Percentiles rank a stretch among this genome's conserved stretches.
Conservation (phyloP, 352 stramenopile genomes). For the Aphanomyces astaci region DNA sequence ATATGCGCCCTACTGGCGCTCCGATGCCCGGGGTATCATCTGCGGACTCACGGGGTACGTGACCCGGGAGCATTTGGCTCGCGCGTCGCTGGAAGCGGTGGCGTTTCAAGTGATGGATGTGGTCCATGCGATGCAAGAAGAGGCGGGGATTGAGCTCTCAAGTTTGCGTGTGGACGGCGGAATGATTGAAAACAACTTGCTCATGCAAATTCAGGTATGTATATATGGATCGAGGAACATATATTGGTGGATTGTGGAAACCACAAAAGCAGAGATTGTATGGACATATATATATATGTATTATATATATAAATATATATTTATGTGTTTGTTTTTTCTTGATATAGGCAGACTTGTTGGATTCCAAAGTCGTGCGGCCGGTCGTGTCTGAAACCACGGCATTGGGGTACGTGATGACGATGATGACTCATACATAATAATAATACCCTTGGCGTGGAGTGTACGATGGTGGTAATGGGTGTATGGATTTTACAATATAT, state of each 20-base stretch:
- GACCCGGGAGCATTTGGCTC: slow-evolving; percentile 92
- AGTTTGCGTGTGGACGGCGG: slow-evolving; percentile 96
- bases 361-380: slow-evolving; percentile 89
- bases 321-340: too few relatives aligned
- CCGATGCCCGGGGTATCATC: slow-evolving; percentile 94
- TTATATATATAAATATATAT: too few relatives aligned
- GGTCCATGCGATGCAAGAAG: slow-evolving; percentile 91
- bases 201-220: slow-evolving; percentile 98
- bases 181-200: slow-evolving; percentile 94
- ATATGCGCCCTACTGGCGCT: slow-evolving; percentile 95
- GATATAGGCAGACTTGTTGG: slow-evolving; percentile 86
- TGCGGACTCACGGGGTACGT: slow-evolving; percentile 94
- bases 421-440: too few relatives aligned
- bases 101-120: slow-evolving; percentile 95
- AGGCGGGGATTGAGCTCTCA: slow-evolving; percentile 83
- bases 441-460: too few relatives aligned
- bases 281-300: too few relatives aligned
- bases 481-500: too few relatives aligned
- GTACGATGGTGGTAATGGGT: too few relatives aligned
- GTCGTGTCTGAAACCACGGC: slow-evolving; percentile 96
- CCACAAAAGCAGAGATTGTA: too few relatives aligned
- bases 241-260: too few relatives aligned
- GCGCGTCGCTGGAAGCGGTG: slow-evolving; percentile 93
- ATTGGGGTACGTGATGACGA: slow-evolving; percentile 69
- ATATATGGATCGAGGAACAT: too few relatives aligned